phyloP scores from a whole-genome alignment of 805 yeast species.

The Wickerhamiella slavikovae region DNA sequence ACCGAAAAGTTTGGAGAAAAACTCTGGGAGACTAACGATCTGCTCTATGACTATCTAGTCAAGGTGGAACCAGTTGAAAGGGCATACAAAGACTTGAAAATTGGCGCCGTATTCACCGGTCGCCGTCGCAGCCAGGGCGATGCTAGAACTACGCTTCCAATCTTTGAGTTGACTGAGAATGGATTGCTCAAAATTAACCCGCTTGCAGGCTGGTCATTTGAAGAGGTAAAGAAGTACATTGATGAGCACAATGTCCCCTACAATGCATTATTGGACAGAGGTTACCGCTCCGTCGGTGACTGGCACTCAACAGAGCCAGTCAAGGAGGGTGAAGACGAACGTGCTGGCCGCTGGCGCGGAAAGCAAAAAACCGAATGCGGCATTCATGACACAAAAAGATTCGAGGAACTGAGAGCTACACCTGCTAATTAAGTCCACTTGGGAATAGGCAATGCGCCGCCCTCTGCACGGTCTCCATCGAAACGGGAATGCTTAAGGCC shows the following conservation, averaged over 20 bases:
- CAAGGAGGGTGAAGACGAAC: constrained; percentile 78
- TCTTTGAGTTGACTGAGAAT: constrained; percentile 46
- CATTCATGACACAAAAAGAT: constrained; percentile 64
- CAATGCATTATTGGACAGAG: constrained; percentile 63
- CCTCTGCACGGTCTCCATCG: too few relatives aligned
- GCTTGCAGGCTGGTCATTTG: constrained; percentile 61
- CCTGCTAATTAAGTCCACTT: neutral
- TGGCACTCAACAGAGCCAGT: constrained; percentile 89
- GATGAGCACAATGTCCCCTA: constrained; percentile 59
- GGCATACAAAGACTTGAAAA: constrained; percentile 52
- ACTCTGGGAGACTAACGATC: constrained; percentile 70
- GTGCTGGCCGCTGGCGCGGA: constrained; percentile 96
- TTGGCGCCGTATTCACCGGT: constrained; percentile 81
- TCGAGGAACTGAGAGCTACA: constrained; percentile 35
- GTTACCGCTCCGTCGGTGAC: constrained; percentile 85
- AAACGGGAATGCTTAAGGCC: too few relatives aligned
- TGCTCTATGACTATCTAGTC: constrained; percentile 61
- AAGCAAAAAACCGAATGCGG: constrained; percentile 88
- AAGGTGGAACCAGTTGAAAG: constrained; percentile 86
- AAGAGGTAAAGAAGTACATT: constrained; percentile 48
- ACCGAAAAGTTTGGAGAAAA: constrained; percentile 45
- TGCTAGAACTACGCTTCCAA: constrained; percentile 45
- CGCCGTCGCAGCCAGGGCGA: constrained; percentile 84
- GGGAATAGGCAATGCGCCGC: neutral
- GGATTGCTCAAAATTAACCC: constrained; percentile 78